These are phyloP conservation scores for Diaporthe destruens DNA, from an alignment of 2,329 filamentous ascomycete genomes.

Conservation along the genomic window DNA sequence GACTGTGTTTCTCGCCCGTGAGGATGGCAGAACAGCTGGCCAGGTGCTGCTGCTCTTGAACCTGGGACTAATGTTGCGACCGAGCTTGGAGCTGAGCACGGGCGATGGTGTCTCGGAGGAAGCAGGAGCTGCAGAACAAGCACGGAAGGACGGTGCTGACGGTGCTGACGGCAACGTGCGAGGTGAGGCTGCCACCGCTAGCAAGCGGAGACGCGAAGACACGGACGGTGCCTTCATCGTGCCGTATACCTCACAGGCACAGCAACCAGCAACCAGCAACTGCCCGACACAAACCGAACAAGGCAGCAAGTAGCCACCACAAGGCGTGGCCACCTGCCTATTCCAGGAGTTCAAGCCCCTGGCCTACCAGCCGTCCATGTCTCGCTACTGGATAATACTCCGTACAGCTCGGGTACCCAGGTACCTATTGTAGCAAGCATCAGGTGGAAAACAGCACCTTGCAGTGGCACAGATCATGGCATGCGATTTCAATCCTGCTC, in stretches of 20 bases:
- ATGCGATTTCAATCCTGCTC: neutral
- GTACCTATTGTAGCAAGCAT: neutral
- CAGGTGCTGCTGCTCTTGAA: neutral
- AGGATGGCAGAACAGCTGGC: neutral
- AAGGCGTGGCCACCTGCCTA: constrained; percentile 14
- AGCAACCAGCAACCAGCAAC: neutral
- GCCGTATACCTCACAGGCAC: neutral
- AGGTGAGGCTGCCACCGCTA: constrained; percentile 12
- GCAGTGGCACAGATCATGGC: neutral
- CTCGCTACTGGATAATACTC: neutral
- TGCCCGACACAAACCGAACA: constrained; percentile 27
- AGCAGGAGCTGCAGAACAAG: constrained; percentile 6
- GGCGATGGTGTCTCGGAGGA: neutral
- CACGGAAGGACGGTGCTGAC: neutral
- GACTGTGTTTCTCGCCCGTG: neutral
- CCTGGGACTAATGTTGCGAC: neutral
- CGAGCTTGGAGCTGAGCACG: neutral
- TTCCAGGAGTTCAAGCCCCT: neutral
- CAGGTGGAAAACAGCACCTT: constrained; percentile 21
- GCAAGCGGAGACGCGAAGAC: constrained; percentile 20
- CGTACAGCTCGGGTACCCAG: neutral
- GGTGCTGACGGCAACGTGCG: neutral
- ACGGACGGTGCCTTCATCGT: constrained; percentile 24
- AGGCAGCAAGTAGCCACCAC: neutral
- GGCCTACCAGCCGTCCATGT: constrained; percentile 11